Base-by-base conservation (phyloP, 192 early-diverging fungal genomes). In the Ambispora gerdemannii region DNA sequence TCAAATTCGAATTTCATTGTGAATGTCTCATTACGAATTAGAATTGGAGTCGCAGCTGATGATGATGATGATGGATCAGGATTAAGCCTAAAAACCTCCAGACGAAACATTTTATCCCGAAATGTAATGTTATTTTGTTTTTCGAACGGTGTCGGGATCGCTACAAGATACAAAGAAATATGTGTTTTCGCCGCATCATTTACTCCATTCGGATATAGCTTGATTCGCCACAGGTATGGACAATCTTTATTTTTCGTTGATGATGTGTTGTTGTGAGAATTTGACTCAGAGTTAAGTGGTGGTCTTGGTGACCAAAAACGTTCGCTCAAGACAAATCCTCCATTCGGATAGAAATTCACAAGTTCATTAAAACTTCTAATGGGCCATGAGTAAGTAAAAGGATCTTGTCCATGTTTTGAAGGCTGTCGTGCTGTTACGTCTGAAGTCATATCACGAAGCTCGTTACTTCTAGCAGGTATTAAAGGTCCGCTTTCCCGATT, bases 1-100 rank as follows among this genome's bases (percentile, higher is more conserved):
- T 69, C 67, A 55, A 69, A 69, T 38, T 69, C 67, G 30, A 69
- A 69, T 69, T 69, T 69, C 67, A 69, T 69, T 15, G 67, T 69
- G 27, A 69, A 69, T 25, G 67, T 69, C 19, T 69, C 67, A 53
- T 69, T 35, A 24, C 67, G 67, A 56, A 69, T 69, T 3, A 69
- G 30, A 24, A 22, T 13, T n/a, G 67, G 52, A 28, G 52, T 56
- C 36, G 50, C 22, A 34, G 47, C 22, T n/a, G 63, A 65, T 28
- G 36, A 49, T 4, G 63, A 25, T 13, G 63, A 34, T 33, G 58
- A 60, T 31, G 58, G 43, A 69, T 69, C 67, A 35, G 67, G 33
- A 4, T 20, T 36, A 15, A 69, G 53, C 2, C 67, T 50, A 69
- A 56, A 70, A 7, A 70, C 55, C 22, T 70, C 68, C n/a, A 70